Evolutionary conservation across 1,139 yeast species (phyloP), one percentile per base, ranked within the genome.

Genomic region (Saccharomycopsis phalli): DNA sequence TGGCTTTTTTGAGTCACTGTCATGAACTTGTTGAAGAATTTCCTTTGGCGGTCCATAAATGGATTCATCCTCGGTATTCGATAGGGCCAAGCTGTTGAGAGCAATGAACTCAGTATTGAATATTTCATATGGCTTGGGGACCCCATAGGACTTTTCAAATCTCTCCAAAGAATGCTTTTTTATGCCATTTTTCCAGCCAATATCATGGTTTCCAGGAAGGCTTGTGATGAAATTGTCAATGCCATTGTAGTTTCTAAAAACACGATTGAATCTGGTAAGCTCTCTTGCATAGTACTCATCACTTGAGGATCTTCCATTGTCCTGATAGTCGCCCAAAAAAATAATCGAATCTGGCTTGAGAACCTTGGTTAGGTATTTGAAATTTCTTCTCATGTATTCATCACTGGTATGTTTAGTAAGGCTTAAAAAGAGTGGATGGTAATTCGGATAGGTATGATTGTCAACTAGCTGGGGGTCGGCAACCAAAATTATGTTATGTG

Each of bases 381-480:
- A 82, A 53, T 88, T 87, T 47, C 93, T 66, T 49, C 75, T 77
- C 46, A 86, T 76, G 54, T 86, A 88, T 49, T 81, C 76, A 56
- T 91, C 98, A 21, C 79, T 69, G 39, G 75, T 50, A 44, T 52
- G 53, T 41, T 59, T 53, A 2, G 70, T 60, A 13, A 65, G 40
- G 26, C 51, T 39, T 42, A 60, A 48, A 7, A 62, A 47, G n/a
- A 53, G 31, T 31, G 50, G 32, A 16, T 56, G 53, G 6, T 71
- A 56, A 7, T 62, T 60, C 1, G 69, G 69, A 49, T 73, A 73
- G 0, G 91, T 76, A 55, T 79, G 72, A 37, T 68, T 76, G 54
- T 91, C 97, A 50, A 88, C 81, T 31, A 91, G 68, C 56, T 91
- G 97, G 0, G 97, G 97, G 56, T 91, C 98, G 0, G 96, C 97